Conservation (phyloP, 208 protist genomes). For the Vickermania ingenoplastis region DNA sequence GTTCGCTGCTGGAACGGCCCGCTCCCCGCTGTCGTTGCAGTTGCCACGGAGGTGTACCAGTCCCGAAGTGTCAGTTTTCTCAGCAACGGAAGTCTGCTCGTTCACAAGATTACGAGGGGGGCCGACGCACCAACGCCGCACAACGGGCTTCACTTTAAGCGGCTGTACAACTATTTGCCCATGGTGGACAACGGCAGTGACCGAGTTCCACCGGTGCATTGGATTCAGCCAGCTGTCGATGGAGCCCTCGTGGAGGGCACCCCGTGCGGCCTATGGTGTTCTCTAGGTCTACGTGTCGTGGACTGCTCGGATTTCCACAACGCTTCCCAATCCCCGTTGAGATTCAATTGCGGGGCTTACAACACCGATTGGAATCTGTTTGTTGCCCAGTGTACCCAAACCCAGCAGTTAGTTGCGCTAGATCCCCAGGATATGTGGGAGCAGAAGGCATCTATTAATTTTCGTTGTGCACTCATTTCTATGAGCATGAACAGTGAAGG, state of each 20-base stretch:
- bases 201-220: neutral
- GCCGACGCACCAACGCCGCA: neutral
- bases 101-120: constrained; percentile 7
- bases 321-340: constrained; percentile 4
- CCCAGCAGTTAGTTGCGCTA: constrained; percentile 19
- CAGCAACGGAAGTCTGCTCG: constrained; percentile 16
- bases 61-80: constrained; percentile 12
- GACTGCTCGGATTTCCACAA: neutral
- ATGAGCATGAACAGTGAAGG: neutral
- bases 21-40: constrained; percentile 10
- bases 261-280: constrained; percentile 25
- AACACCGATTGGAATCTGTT: constrained; percentile 15
- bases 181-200: constrained; percentile 1
- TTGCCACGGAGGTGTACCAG: neutral
- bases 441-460: neutral
- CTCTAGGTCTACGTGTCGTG: constrained; percentile 8
- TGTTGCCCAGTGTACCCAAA: constrained; percentile 13
- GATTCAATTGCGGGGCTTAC: constrained; percentile 21
- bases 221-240: neutral
- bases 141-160: constrained; percentile 9
- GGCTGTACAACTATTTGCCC: constrained; percentile 16
- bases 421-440: constrained; percentile 9
- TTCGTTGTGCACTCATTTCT: neutral
- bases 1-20: neutral
- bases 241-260: constrained; percentile 2